phyloP scores from a whole-genome alignment of 2,329 filamentous ascomycete genomes.

The Xenosphaeropsis pyriputrescens region DNA sequence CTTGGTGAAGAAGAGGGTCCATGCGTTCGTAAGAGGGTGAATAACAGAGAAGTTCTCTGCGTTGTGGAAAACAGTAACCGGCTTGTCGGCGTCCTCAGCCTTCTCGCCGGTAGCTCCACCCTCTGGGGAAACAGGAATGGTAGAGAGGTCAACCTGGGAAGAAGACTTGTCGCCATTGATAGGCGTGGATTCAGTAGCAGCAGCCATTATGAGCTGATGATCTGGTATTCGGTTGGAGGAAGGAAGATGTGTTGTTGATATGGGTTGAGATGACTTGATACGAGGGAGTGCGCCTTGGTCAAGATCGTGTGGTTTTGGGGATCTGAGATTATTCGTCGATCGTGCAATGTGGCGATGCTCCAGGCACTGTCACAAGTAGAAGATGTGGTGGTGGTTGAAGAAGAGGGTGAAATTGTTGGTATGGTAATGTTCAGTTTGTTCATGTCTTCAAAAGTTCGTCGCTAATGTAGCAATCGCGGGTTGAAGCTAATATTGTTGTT shows the following conservation, averaged over 20 bases:
- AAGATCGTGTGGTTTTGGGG: too few relatives aligned
- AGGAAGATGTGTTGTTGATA: neutral
- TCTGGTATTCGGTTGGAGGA: neutral
- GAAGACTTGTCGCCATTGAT: conserved; percentile 7
- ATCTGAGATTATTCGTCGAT: neutral
- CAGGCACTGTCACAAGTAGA: too few relatives aligned
- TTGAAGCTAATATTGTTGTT: too few relatives aligned
- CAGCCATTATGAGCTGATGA: conserved; percentile 11
- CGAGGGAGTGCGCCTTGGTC: too few relatives aligned
- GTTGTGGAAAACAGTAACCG: conserved; percentile 93
- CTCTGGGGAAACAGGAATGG: conserved; percentile 51
- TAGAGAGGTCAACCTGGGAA: conserved; percentile 50
- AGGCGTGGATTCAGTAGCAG: conserved; percentile 10
- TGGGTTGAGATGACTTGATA: neutral
- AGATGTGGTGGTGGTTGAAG: too few relatives aligned
- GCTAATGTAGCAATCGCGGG: too few relatives aligned
- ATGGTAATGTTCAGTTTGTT: too few relatives aligned
- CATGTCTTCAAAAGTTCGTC: too few relatives aligned
- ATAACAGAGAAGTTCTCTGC: conserved; percentile 99
- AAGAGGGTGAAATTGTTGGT: too few relatives aligned
- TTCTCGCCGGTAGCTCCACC: conserved; percentile 33
- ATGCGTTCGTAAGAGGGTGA: conserved; percentile 92
- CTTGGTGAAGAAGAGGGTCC: conserved; percentile 99
- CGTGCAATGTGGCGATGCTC: too few relatives aligned
- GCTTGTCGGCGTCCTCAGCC: conserved; percentile 37